Base-by-base conservation (phyloP, 148 eudicot species). In the Simmondsia chinensis region DNA sequence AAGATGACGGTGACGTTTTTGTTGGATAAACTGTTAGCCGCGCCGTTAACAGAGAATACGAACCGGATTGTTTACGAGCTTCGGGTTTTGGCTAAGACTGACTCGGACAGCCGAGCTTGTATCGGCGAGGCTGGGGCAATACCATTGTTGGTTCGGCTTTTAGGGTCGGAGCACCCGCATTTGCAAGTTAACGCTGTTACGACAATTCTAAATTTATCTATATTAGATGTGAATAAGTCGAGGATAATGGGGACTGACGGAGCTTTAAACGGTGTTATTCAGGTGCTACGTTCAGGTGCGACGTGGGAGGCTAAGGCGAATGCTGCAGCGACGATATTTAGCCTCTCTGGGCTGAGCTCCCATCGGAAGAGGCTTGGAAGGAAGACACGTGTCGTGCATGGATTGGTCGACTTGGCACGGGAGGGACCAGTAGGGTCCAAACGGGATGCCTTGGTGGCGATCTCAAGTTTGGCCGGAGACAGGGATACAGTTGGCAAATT, bases 261-360 rank as follows among this genome's bases (percentile, higher is more conserved):
- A 1, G 85, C 80, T 2, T 31, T 84, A 0, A 74, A 73, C 50
- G 97, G 95, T 13, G 61, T 89, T 6, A 65, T 78, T 18, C 84
- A 78, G 41, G 95, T 78, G 35, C 46, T 89, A 9, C 74, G 80
- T 7, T 69, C 78, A 1, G 97, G 95, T 22, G 78, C 76, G 16
- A 73, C 87, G 7, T 84, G 93, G 95, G 97, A 89, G 60, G 95
- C 97, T 8, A 89, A 84, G 58, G 95, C 80, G 1, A 89, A 89
- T 45, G 97, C 97, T 6, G 97, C 97, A 0, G 94, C 94, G 0
- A 72, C 97, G 3, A 39, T 89, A 7, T 84, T 78, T 56, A 89
- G 95, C 57, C 40, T 89, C 27, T 66, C 82, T 0, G 79, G 73
- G 1, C 68, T 83, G 24, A 75, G 71, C 22, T 64, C 70, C 1